Conservation (phyloP, 345 rosid genomes). For the Bretschneidera sinensis region DNA sequence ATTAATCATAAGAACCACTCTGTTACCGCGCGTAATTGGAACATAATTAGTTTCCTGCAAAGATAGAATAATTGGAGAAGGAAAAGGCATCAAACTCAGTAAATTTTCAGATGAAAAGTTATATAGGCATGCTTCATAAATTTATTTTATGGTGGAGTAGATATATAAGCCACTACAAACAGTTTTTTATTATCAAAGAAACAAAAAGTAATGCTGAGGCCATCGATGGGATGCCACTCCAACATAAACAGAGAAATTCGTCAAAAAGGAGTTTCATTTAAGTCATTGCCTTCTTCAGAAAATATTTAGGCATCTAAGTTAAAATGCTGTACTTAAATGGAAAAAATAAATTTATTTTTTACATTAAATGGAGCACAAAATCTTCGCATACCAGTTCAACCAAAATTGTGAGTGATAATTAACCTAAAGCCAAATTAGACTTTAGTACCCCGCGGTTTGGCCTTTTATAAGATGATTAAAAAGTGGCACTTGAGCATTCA, state of each 20-base stretch:
- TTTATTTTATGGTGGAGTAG: neutral
- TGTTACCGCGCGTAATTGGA: constrained; percentile 81
- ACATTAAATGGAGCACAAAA: no score
- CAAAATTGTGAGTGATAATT: neutral
- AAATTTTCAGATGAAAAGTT: neutral
- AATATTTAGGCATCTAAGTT: no score
- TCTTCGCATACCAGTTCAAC: neutral
- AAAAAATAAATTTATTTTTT: no score
- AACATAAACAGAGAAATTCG: no score
- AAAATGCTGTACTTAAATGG: no score
- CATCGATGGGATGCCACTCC: no score
- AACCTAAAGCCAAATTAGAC: no score
- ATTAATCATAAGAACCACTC: constrained; percentile 93
- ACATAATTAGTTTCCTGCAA: constrained; percentile 93
- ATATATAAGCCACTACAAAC: neutral
- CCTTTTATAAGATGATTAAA: no score
- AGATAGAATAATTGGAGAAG: constrained; percentile 15
- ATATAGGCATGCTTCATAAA: neutral
- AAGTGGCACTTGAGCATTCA: no score
- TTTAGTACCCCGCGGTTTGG: no score
- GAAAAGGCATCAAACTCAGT: constrained; percentile 4
- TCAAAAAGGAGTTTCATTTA: no score
- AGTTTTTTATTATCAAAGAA: neutral
- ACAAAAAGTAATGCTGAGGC: neutral
- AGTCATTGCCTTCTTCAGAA: no score